Percentiles rank a stretch among this genome's conserved stretches.
Evolutionary conservation across 208 protist genomes (phyloP).

Genomic region (Strigomonas culicis): DNA sequence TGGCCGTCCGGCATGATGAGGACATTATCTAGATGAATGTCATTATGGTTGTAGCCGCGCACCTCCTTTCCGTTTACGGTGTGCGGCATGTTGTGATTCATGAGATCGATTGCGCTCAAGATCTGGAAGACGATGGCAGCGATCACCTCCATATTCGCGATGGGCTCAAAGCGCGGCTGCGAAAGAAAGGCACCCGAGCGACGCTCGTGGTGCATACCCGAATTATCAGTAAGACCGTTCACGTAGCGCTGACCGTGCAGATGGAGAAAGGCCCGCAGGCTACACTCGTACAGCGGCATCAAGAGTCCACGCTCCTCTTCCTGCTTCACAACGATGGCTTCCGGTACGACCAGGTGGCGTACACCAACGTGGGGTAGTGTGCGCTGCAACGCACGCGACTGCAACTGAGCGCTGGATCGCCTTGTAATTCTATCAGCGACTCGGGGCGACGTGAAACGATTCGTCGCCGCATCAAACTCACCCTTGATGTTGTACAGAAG

Average conservation of each 20-base stretch:
- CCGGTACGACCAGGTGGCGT: conserved; percentile 56
- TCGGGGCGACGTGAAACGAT: no score
- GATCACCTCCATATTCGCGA: conserved; percentile 26
- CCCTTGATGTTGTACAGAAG: conserved; percentile 4
- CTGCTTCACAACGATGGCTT: conserved; percentile 43
- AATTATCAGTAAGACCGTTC: no score
- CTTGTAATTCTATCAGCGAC: no score
- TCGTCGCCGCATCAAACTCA: neutral
- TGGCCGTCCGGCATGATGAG: conserved; percentile 41
- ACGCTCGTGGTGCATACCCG: conserved; percentile 2
- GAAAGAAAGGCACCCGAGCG: neutral
- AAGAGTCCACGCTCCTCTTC: conserved; percentile 48
- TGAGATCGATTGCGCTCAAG: conserved; percentile 38
- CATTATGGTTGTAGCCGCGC: conserved; percentile 75
- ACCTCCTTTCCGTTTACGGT: conserved; percentile 5
- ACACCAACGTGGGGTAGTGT: conserved; percentile 17
- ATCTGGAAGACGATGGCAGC: conserved; percentile 63
- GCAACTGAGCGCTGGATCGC: neutral
- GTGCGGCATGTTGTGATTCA: conserved; percentile 63
- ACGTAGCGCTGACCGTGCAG: no score
- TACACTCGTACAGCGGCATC: conserved; percentile 67
- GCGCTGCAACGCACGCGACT: no score
- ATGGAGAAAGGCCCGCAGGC: conserved; percentile 59
- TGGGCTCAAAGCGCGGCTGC: conserved; percentile 18
- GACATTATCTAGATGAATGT: conserved; percentile 82